Base-by-base conservation (phyloP, 1,139 yeast genomes). In the Arxiozyma heterogenica region DNA sequence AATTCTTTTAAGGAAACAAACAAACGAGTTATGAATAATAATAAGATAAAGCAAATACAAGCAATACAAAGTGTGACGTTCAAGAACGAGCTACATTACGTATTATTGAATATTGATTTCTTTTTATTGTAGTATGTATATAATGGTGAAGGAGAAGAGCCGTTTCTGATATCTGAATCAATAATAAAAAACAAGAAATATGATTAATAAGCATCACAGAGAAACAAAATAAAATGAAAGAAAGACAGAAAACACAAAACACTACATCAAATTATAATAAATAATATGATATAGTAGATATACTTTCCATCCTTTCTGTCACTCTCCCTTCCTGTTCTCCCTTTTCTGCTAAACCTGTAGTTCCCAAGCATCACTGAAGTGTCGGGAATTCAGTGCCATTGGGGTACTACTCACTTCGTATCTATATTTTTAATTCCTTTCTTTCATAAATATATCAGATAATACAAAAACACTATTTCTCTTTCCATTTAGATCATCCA, bases 381-480 rank as follows among this genome's bases (percentile, higher is more conserved):
- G 90, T 84, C 90, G 88, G 89, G 89, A 74, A 67, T 84, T 82
- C 84, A 82, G 84, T 51, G 49, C 25, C 25, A 46, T 47, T 47
- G 47, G 30, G 41, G 46, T 46, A 34, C 47, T 42, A 51, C 30
- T 38, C 25, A 15, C 45, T 51, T 42, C 30, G 20, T 23, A n/a
- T 25, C 18, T 18, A 23, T 25, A 5, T 18, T 39, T 15, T 15
- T 12, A 15, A 34, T 34, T 12, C 39, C n/a, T n/a, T 25, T n/a
- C 23, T 8, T 12, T 34, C 42, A 17, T 25, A 21, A 30, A 20
- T 41, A 41, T 23, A 27, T 41, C 18, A 17, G 41, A 23, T 34
- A 46, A 25, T 48, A 22, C 22, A 21, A 30, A 27, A 27, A 27
- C 5, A 27, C 30, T 11, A 27, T 34, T 34, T 8, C 6, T 3